Conservation (phyloP, 1,139 yeast genomes). For the Blastobotrys persicus region DNA sequence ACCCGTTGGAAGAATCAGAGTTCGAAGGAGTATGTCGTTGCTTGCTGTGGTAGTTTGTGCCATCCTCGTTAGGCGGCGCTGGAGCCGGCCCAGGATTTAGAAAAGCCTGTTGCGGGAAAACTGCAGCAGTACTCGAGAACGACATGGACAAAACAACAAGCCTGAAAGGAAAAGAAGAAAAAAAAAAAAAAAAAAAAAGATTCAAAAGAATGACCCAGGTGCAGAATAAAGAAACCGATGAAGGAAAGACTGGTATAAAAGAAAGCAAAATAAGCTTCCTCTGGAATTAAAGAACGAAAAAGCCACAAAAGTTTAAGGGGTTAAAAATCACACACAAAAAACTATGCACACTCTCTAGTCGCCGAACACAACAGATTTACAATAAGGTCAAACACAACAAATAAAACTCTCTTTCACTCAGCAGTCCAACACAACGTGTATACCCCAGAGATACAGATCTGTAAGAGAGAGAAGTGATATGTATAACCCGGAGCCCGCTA, state of each 20-base stretch:
- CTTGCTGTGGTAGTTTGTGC: slow-evolving; percentile 12
- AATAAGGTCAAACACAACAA: background rate
- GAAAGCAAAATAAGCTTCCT: background rate
- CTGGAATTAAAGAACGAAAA: slow-evolving; percentile 2
- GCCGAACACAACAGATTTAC: background rate
- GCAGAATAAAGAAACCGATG: background rate
- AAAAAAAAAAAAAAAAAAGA: background rate
- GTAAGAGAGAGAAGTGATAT: background rate
- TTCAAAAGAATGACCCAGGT: background rate
- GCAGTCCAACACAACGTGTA: background rate
- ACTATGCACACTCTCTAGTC: too few relatives aligned
- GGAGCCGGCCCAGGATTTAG: slow-evolving; percentile 44
- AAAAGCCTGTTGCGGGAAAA: slow-evolving; percentile 37
- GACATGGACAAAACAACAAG: slow-evolving; percentile 24
- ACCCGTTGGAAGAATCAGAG: slow-evolving; percentile 20
- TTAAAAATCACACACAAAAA: slow-evolving; percentile 2
- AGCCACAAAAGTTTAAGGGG: slow-evolving; percentile 10
- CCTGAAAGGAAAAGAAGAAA: slow-evolving; percentile 3
- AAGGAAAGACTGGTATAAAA: background rate
- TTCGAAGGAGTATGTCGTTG: slow-evolving; percentile 18
- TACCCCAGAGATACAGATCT: too few relatives aligned
- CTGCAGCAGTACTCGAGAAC: slow-evolving; percentile 31
- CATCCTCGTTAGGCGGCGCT: slow-evolving; percentile 34
- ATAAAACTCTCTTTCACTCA: background rate
- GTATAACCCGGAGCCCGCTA: background rate